These are phyloP conservation scores for Colletotrichum sp. DNA, from an alignment of 2,329 filamentous ascomycete species.

Conservation along the genomic window DNA sequence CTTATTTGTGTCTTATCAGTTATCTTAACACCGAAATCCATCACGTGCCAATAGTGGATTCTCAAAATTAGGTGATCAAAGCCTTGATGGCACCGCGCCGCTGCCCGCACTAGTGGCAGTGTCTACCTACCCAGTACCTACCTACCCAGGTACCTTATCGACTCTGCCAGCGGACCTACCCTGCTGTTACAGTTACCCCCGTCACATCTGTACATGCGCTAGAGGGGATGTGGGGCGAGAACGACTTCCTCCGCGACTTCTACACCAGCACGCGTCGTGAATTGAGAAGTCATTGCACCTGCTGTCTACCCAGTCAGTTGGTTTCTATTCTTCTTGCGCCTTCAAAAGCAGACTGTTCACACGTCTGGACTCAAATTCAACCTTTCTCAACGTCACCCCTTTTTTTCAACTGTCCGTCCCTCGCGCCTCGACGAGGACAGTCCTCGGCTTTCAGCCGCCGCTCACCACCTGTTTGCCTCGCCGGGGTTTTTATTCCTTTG, in stretches of 20 bases:
- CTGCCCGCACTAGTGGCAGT: neutral
- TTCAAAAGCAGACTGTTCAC: neutral
- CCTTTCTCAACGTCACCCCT: neutral
- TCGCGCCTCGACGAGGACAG: neutral
- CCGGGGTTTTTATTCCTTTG: neutral
- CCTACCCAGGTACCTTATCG: neutral
- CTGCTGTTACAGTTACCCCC: neutral
- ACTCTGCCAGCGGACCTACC: neutral
- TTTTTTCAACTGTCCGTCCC: neutral
- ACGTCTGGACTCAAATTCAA: neutral
- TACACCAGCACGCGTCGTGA: neutral
- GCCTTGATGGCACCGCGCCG: neutral
- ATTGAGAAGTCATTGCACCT: neutral
- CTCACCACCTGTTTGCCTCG: neutral
- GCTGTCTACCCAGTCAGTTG: neutral
- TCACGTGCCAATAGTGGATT: neutral
- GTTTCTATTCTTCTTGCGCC: neutral
- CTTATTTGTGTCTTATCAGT: neutral
- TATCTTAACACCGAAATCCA: neutral
- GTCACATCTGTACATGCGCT: neutral
- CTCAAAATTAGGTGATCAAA: neutral
- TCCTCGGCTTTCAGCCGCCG: neutral
- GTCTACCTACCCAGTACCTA: neutral
- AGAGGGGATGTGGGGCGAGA: neutral
- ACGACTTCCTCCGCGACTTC: neutral